phyloP scores from a whole-genome alignment of 192 early-diverging fungal species.

The Backusella mclennaniae region DNA sequence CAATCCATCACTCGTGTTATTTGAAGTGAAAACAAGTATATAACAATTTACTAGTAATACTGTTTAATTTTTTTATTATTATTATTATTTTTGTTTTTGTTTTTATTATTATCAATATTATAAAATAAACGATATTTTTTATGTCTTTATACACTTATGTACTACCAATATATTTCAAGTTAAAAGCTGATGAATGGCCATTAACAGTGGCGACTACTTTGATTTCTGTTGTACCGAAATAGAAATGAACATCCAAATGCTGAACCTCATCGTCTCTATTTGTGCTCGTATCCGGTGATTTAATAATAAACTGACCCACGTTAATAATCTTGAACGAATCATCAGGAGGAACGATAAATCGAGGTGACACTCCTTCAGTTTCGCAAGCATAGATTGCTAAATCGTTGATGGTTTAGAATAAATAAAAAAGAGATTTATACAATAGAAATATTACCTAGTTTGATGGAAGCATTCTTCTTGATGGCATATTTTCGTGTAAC shows the following conservation, averaged over 20 bases:
- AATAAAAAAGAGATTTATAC: background rate
- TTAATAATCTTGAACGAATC: background rate
- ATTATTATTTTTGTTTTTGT: background rate
- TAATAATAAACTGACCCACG: constrained; percentile 1
- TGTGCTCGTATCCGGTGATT: background rate
- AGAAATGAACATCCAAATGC: background rate
- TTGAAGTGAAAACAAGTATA: too few relatives aligned
- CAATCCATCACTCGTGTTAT: too few relatives aligned
- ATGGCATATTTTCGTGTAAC: background rate
- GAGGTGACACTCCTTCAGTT: background rate
- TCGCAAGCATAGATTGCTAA: background rate
- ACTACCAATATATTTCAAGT: background rate
- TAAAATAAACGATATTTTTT: background rate
- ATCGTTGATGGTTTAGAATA: background rate
- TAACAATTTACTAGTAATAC: too few relatives aligned
- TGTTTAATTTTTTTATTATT: background rate
- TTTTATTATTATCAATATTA: background rate
- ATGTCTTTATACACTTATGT: background rate
- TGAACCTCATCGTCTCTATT: background rate
- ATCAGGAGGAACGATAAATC: background rate
- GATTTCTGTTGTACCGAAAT: constrained; percentile 1
- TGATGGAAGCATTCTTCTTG: background rate
- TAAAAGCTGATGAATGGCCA: background rate
- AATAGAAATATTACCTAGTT: background rate
- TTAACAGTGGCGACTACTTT: background rate